Base-by-base conservation (phyloP, 352 stramenopile species). In the Pythium phragmitis region DNA sequence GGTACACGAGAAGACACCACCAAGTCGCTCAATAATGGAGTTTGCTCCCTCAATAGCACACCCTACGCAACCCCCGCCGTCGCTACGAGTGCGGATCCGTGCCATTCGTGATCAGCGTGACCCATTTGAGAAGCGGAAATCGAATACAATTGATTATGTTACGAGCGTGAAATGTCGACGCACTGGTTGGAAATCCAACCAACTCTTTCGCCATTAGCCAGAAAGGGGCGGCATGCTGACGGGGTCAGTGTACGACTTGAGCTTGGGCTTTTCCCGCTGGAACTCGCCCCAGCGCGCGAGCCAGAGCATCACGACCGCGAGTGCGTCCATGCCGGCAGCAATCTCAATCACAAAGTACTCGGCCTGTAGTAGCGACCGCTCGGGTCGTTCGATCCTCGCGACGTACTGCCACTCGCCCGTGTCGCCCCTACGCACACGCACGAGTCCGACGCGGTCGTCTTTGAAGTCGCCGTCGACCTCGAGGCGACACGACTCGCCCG, bases 331-430 rank as follows among this genome's bases (percentile, higher is more conserved):
- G 8, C 57, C 57, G 0, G 57, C 21, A 19, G 57, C 46, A 36
- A 64, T 39, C 47, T 64, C 57, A 14, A 64, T 26, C 14, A 9
- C 14, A 14, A 50, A 57, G 37, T 50, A n/a, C 46, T 64, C 57
- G 19, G 16, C 2, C 21, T 48, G 34, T 3, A 57, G 23, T 6
- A 49, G 37, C 47, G 41, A 41, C 2, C 8, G 16, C 19, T 56
- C 6, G 2, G 57, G 57, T 19, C 21, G 45, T 19, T 42, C 21
- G 46, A 64, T 64, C 11, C 47, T 46, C 8, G 57, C 57, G 16
- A 64, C 48, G n/a, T 21, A 14, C 1, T 39, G 11, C 55, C 55
- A 61, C 42, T 26, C 26, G 16, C 28, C 43, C 4, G 7, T 30
- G 8, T 52, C 55, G 23, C 16, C 53, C 23, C 30, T 26, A 0